phyloP scores from a whole-genome alignment of 805 yeast genomes.

The Cyberlindnera mississippiensis region DNA sequence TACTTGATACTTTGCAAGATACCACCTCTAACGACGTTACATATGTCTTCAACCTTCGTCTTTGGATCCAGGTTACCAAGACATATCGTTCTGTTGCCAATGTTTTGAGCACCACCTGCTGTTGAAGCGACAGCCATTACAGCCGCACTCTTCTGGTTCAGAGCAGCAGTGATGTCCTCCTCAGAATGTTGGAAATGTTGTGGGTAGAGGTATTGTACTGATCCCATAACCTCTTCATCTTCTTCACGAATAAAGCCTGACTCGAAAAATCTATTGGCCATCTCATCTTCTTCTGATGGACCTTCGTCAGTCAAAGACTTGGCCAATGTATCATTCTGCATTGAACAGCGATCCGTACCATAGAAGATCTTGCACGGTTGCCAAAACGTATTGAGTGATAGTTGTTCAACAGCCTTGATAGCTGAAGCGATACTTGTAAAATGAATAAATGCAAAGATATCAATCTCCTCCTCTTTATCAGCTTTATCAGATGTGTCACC shows the following conservation, averaged over 20 bases:
- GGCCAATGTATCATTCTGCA: slow-evolving; percentile 13
- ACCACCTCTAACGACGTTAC: slow-evolving; percentile 79
- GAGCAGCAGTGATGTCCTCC: slow-evolving; percentile 8
- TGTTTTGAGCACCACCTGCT: slow-evolving; percentile 82
- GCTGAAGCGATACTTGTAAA: slow-evolving; percentile 82
- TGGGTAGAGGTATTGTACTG: slow-evolving; percentile 8
- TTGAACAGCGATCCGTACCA: slow-evolving; percentile 90
- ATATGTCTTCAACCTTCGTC: slow-evolving; percentile 67
- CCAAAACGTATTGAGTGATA: slow-evolving; percentile 66
- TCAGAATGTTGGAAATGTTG: slow-evolving; percentile 9
- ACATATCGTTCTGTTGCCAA: slow-evolving; percentile 68
- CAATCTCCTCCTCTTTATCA: slow-evolving; percentile 36
- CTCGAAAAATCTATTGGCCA: slow-evolving; percentile 48
- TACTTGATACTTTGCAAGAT: too few relatives aligned
- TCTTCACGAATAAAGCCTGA: slow-evolving; percentile 25
- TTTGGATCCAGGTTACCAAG: slow-evolving; percentile 62
- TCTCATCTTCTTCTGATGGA: slow-evolving; percentile 8
- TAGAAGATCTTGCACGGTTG: slow-evolving; percentile 73
- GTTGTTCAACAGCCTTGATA: slow-evolving; percentile 74
- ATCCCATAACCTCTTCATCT: slow-evolving; percentile 3
- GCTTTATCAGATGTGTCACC: slow-evolving; percentile 29
- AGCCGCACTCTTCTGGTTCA: slow-evolving; percentile 14
- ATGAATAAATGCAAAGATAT: slow-evolving; percentile 78
- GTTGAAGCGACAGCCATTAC: slow-evolving; percentile 15
- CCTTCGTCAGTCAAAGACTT: slow-evolving; percentile 20